Conservation (phyloP, 2,329 filamentous ascomycete genomes). For the Dryadomyces quercus-mongolicae region DNA sequence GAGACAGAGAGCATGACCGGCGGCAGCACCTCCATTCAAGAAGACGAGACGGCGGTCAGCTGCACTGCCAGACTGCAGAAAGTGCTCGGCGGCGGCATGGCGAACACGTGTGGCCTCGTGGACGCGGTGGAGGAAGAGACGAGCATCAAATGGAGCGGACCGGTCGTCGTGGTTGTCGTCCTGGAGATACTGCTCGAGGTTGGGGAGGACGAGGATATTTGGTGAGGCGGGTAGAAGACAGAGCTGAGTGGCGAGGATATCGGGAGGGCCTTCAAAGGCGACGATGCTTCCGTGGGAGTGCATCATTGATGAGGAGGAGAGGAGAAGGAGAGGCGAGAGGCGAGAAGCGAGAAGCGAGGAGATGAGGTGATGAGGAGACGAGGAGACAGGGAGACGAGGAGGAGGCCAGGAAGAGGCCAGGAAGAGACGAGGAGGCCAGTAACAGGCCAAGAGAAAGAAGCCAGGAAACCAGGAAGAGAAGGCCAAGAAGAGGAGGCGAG, state of each 20-base stretch:
- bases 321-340: not conserved
- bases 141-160: conserved; percentile 21
- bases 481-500: not conserved
- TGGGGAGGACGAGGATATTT: conserved; percentile 45
- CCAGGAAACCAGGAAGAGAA: not conserved
- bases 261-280: conserved; percentile 43
- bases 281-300: conserved; percentile 34
- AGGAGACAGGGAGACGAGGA: conserved; percentile 2
- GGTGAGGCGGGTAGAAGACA: conserved; percentile 45
- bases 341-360: not conserved
- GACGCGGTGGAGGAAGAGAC: conserved; percentile 32
- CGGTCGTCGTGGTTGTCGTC: not conserved
- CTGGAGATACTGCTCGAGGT: conserved; percentile 32
- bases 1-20: conserved; percentile 42
- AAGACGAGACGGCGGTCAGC: conserved; percentile 34
- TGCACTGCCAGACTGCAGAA: conserved; percentile 26
- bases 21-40: conserved; percentile 44
- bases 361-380: not conserved
- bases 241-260: conserved; percentile 45
- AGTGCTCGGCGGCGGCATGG: conserved; percentile 34
- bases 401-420: not conserved
- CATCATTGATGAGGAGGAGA: not conserved
- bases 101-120: conserved; percentile 38
- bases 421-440: not conserved
- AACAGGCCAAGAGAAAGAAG: not conserved